phyloP scores from a whole-genome alignment of 768 basidiomycete species.

The Termitomyces sp. region DNA sequence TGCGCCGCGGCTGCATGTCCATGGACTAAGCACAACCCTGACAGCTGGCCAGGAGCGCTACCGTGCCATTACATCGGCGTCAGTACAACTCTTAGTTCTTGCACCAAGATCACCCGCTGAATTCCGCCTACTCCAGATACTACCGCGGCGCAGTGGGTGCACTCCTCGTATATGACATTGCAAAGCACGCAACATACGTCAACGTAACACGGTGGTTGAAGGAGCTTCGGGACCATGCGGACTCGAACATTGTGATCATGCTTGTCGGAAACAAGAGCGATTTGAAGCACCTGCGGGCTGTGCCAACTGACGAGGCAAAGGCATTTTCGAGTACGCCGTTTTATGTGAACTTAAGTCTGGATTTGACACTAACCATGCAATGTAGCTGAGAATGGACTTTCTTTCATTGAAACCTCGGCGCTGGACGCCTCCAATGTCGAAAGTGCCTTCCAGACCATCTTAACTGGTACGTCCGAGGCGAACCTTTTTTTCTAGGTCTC shows the following conservation, averaged over 20 bases:
- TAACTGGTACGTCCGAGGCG: constrained; percentile 63
- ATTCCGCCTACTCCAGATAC: constrained; percentile 52
- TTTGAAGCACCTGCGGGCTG: constrained; percentile 94
- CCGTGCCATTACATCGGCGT: constrained; percentile 97
- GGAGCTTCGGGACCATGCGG: constrained; percentile 93
- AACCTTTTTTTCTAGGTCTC: background rate
- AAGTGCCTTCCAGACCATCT: constrained; percentile 93
- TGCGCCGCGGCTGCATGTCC: background rate
- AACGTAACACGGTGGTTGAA: constrained; percentile 96
- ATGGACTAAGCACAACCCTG: constrained; percentile 4
- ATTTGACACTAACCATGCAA: constrained; percentile 5
- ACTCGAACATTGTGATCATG: constrained; percentile 93
- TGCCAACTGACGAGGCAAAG: constrained; percentile 97
- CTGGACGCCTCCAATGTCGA: constrained; percentile 99
- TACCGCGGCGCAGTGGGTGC: constrained; percentile 97
- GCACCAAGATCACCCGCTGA: background rate
- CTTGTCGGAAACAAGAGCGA: constrained; percentile 98
- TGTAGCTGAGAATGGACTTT: constrained; percentile 84
- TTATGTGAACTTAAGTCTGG: background rate
- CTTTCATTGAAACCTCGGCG: constrained; percentile 98
- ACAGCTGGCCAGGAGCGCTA: constrained; percentile 97
- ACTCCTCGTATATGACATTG: constrained; percentile 90
- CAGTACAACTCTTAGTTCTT: constrained; percentile 25
- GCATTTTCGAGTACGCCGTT: constrained; percentile 70
- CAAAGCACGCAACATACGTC: constrained; percentile 91